Evolutionary conservation across 768 basidiomycete genomes (phyloP).

Genomic region (Rhodotorula graminis): DNA sequence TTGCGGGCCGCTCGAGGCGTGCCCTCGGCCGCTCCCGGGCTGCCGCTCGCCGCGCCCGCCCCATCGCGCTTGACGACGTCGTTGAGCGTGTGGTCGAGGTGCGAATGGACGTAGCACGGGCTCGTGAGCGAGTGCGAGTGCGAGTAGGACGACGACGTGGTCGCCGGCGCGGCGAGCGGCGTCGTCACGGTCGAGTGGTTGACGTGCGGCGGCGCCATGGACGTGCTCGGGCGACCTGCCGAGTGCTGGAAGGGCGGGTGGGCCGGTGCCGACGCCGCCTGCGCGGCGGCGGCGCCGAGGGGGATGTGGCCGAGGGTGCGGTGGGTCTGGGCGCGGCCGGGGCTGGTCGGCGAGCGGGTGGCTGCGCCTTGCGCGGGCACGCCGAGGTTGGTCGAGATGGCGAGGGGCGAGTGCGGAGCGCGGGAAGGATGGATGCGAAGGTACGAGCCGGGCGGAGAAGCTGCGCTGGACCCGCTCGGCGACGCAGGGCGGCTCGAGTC

Average conservation of each 20-base stretch:
- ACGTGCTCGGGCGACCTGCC: neutral
- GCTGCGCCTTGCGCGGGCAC: neutral
- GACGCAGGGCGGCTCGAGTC: neutral
- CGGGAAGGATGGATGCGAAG: neutral
- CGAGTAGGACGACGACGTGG: conserved; percentile 11
- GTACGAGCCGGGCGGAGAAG: neutral
- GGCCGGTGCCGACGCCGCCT: neutral
- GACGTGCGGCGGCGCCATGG: conserved; percentile 23
- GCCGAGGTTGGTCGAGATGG: neutral
- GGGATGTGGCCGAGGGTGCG: neutral
- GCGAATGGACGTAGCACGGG: conserved; percentile 36
- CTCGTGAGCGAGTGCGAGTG: conserved; percentile 22
- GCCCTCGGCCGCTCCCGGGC: neutral
- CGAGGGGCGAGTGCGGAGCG: neutral
- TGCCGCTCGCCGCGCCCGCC: neutral
- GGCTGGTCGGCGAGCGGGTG: neutral
- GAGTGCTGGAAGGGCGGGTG: neutral
- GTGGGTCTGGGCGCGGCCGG: conserved; percentile 9
- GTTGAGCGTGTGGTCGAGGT: conserved; percentile 37
- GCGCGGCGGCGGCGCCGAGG: neutral
- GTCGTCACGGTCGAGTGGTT: conserved; percentile 13
- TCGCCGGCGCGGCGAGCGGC: neutral
- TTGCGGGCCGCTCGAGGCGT: neutral
- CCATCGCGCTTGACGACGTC: conserved; percentile 13
- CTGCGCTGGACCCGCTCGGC: neutral